These are phyloP conservation scores for Clitopilus passeckerianus DNA, from an alignment of 768 basidiomycete genomes.

Conservation along the genomic window DNA sequence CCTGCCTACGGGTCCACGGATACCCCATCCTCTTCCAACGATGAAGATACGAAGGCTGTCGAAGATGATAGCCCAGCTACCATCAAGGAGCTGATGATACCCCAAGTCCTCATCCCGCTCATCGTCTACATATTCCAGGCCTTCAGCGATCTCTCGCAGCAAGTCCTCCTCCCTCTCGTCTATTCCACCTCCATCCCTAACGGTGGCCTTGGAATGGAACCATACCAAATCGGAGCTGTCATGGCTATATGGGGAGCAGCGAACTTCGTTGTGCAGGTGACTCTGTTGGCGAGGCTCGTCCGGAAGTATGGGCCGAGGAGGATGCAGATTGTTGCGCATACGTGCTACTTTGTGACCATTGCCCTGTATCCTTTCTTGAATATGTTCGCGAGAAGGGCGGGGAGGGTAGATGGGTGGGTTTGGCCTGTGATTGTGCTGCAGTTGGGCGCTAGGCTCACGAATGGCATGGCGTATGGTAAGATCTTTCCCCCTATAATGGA, in stretches of 20 bases:
- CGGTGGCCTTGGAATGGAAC: slow-evolving; percentile 65
- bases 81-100: slow-evolving; percentile 20
- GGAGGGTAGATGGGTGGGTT: slow-evolving; percentile 25
- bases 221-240: slow-evolving; percentile 57
- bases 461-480: slow-evolving; percentile 32
- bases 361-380: slow-evolving; percentile 28
- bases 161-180: slow-evolving; percentile 34
- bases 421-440: slow-evolving; percentile 26
- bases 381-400: slow-evolving; percentile 26
- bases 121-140: slow-evolving; percentile 27
- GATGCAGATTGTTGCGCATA: slow-evolving; percentile 36
- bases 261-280: slow-evolving; percentile 50
- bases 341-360: slow-evolving; percentile 18
- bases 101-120: slow-evolving; percentile 23
- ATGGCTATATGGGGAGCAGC: slow-evolving; percentile 46
- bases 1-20: background rate
- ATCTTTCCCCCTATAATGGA: background rate
- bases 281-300: slow-evolving; percentile 46
- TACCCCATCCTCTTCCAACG: background rate
- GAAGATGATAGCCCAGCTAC: slow-evolving; percentile 10
- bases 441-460: slow-evolving; percentile 19
- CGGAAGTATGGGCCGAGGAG: slow-evolving; percentile 49
- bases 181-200: slow-evolving; percentile 54
- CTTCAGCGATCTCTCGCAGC: slow-evolving; percentile 31
- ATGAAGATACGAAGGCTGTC: slow-evolving; percentile 2